Evolutionary conservation across 2,329 filamentous ascomycete species (phyloP).

Genomic region (Alternaria consortialis): DNA sequence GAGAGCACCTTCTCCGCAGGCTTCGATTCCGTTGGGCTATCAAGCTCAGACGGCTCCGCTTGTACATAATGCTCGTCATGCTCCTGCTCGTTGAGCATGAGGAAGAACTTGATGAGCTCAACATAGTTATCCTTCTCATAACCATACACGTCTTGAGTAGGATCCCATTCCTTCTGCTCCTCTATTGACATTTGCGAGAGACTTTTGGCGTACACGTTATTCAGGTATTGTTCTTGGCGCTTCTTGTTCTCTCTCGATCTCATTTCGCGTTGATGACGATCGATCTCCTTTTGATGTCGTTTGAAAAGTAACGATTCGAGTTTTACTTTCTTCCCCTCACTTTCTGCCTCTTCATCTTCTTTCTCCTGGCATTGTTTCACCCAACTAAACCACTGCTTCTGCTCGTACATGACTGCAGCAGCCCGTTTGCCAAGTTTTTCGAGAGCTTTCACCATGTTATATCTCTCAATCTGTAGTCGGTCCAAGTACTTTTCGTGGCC

Average conservation of each 20-base stretch:
- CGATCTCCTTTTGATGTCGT: slow-evolving; percentile 51
- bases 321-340: slow-evolving; percentile 61
- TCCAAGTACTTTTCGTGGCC: slow-evolving; percentile 56
- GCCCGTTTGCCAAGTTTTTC: slow-evolving; percentile 56
- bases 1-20: slow-evolving; percentile 26
- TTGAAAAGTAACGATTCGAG: slow-evolving; percentile 51
- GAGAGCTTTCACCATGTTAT: slow-evolving; percentile 51
- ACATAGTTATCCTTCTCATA: slow-evolving; percentile 57
- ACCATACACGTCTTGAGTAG: slow-evolving; percentile 58
- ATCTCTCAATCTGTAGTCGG: slow-evolving; percentile 50
- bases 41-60: not conserved
- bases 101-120: slow-evolving; percentile 57
- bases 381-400: slow-evolving; percentile 62
- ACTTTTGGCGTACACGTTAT: slow-evolving; percentile 55
- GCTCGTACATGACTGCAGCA: slow-evolving; percentile 56
- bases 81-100: slow-evolving; percentile 52
- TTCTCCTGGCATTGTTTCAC: slow-evolving; percentile 56
- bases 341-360: slow-evolving; percentile 58
- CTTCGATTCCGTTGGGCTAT: slow-evolving; percentile 2
- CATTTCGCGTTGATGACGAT: slow-evolving; percentile 52
- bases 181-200: slow-evolving; percentile 50
- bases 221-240: slow-evolving; percentile 57
- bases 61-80: slow-evolving; percentile 7
- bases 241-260: slow-evolving; percentile 28
- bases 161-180: slow-evolving; percentile 57